Evolutionary conservation across 2,329 filamentous ascomycete species (phyloP).

Genomic region (Phyllachora maydis): DNA sequence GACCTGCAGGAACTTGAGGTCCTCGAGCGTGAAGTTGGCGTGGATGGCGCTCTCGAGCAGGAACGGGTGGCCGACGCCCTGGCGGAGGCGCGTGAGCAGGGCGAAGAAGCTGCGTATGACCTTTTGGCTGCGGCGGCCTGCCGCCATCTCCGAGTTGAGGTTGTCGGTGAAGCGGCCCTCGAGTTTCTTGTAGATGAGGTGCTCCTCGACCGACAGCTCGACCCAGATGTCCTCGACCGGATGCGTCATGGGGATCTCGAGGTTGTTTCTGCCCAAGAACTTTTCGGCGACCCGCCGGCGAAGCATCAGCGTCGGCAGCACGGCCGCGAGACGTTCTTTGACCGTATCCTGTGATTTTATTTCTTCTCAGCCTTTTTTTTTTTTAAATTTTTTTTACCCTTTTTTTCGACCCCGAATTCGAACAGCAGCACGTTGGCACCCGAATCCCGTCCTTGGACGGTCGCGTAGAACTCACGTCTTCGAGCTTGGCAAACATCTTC

Average conservation of each 20-base stretch:
- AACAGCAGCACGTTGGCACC: no score
- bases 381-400: no score
- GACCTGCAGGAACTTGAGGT: background rate
- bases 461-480: no score
- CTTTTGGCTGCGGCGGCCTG: background rate
- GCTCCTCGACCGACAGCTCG: slow-evolving; percentile 1
- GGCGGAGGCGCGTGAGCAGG: background rate
- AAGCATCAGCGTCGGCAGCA: slow-evolving; percentile 1
- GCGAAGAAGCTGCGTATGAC: background rate
- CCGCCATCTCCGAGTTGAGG: slow-evolving; percentile 1
- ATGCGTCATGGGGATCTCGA: slow-evolving; percentile 2
- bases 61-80: slow-evolving; percentile 1
- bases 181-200: slow-evolving; percentile 2
- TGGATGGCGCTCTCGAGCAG: background rate
- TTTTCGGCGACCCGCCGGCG: slow-evolving; percentile 1
- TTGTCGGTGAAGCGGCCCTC: slow-evolving; percentile 1
- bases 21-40: background rate
- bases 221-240: background rate
- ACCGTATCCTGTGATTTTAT: no score
- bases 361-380: no score
- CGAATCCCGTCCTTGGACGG: no score
- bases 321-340: background rate
- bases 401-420: no score
- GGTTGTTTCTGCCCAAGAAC: slow-evolving; percentile 1
- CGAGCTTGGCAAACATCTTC: slow-evolving; percentile 1